phyloP scores from a whole-genome alignment of 306 rosid species.

The Alnus glutinosa region DNA sequence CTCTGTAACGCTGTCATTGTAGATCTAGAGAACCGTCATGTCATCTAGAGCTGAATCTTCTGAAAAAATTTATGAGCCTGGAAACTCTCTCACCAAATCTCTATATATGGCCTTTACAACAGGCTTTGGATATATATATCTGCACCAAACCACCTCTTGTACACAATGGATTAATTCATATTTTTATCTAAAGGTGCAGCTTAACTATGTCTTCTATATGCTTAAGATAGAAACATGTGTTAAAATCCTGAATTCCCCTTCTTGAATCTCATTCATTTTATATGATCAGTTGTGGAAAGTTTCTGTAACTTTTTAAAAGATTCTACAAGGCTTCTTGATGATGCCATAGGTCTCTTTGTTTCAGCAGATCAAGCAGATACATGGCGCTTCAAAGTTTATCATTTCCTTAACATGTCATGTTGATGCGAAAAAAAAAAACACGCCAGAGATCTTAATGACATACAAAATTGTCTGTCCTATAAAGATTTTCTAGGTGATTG shows the following conservation, averaged over 20 bases:
- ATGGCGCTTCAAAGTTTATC: neutral
- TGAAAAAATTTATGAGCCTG: constrained; percentile 1
- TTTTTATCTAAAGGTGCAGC: constrained; percentile 1
- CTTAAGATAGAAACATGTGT: neutral
- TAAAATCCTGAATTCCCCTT: neutral
- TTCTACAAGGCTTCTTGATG: neutral
- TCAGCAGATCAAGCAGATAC: neutral
- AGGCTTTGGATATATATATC: neutral
- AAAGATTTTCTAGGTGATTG: neutral
- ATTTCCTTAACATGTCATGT: neutral
- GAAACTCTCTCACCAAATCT: neutral
- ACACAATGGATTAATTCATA: neutral
- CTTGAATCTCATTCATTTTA: neutral
- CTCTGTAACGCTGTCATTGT: neutral
- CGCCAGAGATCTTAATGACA: neutral
- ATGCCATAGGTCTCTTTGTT: neutral
- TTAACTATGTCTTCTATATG: neutral
- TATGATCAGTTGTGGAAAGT: neutral
- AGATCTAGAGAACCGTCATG: neutral
- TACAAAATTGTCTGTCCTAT: neutral
- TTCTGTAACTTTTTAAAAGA: neutral
- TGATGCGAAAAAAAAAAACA: neutral
- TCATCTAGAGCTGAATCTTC: constrained; percentile 1
- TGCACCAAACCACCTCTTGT: neutral
- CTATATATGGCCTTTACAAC: neutral